phyloP scores from a whole-genome alignment of 148 eudicot genomes.

The Oxyria digyna region DNA sequence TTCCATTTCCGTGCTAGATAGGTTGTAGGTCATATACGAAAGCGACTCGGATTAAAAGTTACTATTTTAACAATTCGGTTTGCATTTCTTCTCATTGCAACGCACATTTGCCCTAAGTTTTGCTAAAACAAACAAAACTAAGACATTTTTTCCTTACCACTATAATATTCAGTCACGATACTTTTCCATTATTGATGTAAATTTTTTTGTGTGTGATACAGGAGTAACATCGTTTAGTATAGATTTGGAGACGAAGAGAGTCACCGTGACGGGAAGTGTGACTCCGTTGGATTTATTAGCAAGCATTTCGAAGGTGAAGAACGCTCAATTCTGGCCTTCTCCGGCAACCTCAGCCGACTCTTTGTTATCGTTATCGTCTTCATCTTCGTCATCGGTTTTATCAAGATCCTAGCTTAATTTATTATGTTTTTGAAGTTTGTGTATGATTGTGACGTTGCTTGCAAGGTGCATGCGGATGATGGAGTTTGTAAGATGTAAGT shows the following conservation, averaged over 20 bases:
- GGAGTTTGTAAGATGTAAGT: not conserved
- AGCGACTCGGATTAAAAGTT: too few relatives aligned
- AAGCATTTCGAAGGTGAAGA: slow-evolving; percentile 75
- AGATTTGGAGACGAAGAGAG: slow-evolving; percentile 66
- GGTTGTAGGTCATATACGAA: too few relatives aligned
- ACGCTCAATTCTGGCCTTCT: slow-evolving; percentile 77
- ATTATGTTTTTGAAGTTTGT: not conserved
- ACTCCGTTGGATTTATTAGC: slow-evolving; percentile 54
- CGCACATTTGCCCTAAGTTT: too few relatives aligned
- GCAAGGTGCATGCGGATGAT: not conserved
- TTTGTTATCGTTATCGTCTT: slow-evolving; percentile 10
- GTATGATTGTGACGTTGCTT: not conserved
- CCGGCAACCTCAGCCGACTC: slow-evolving; percentile 22
- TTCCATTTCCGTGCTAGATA: too few relatives aligned
- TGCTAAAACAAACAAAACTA: too few relatives aligned
- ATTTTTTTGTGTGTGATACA: slow-evolving; percentile 9
- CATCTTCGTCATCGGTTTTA: slow-evolving; percentile 18
- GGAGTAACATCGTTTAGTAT: slow-evolving; percentile 72
- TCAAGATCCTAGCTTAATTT: not conserved
- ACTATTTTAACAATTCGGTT: too few relatives aligned
- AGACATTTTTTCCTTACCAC: too few relatives aligned
- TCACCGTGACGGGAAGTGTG: slow-evolving; percentile 39
- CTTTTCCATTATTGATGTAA: not conserved
- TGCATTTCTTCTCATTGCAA: too few relatives aligned
- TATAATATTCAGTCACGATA: too few relatives aligned